Conservation (phyloP, 495 filamentous ascomycete genomes). For the Tuber melanosporum region DNA sequence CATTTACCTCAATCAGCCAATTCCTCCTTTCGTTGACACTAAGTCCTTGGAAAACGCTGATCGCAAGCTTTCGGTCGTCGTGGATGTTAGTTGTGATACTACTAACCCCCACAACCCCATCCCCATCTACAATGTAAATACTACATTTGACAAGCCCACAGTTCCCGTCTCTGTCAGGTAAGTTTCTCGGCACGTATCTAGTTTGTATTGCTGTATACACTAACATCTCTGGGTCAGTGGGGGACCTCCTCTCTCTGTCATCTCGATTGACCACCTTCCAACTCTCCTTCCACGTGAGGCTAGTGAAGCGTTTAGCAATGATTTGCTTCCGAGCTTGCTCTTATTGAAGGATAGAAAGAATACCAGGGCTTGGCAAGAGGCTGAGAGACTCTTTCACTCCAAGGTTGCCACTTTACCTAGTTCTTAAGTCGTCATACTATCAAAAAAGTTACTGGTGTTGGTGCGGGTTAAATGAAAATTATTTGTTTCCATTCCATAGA, state of each 20-base stretch:
- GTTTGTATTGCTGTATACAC: neutral
- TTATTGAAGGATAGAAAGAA: slow-evolving; percentile 67
- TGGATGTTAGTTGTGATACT: slow-evolving; percentile 75
- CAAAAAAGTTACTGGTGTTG: neutral
- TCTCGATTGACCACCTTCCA: slow-evolving; percentile 87
- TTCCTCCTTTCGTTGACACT: slow-evolving; percentile 66
- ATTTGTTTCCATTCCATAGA: neutral
- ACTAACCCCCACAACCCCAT: slow-evolving; percentile 73
- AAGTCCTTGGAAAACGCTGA: slow-evolving; percentile 61
- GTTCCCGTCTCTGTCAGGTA: slow-evolving; percentile 57
- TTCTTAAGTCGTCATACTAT: neutral
- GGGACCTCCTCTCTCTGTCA: slow-evolving; percentile 62
- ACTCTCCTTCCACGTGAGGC: slow-evolving; percentile 79
- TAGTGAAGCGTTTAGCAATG: slow-evolving; percentile 75
- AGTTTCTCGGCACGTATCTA: slow-evolving; percentile 8
- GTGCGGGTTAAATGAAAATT: neutral
- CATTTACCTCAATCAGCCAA: slow-evolving; percentile 70
- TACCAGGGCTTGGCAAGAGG: slow-evolving; percentile 71
- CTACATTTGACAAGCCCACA: slow-evolving; percentile 77
- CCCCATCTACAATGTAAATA: slow-evolving; percentile 76
- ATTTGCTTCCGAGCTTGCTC: slow-evolving; percentile 70
- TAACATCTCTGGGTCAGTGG: slow-evolving; percentile 43
- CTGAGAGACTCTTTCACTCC: slow-evolving; percentile 75
- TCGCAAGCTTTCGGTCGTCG: slow-evolving; percentile 75
- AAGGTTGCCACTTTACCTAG: slow-evolving; percentile 64